phyloP scores from a whole-genome alignment of 495 filamentous ascomycete genomes.

The Tricharina praecox region DNA sequence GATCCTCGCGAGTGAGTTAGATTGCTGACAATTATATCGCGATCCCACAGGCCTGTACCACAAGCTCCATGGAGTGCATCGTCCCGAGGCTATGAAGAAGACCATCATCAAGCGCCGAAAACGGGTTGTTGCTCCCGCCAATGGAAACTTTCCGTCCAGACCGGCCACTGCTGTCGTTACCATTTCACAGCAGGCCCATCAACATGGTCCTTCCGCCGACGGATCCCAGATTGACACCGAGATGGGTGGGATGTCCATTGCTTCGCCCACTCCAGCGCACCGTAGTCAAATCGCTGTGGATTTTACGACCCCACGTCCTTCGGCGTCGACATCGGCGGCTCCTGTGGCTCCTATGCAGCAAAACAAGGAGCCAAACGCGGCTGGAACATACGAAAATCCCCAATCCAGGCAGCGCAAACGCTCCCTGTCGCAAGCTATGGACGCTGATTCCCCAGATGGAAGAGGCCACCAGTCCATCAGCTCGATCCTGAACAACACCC shows the following conservation, averaged over 20 bases:
- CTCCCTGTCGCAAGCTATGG: constrained; percentile 42
- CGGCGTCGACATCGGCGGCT: not conserved
- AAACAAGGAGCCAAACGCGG: not conserved
- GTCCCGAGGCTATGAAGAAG: constrained; percentile 94
- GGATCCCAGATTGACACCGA: constrained; percentile 20
- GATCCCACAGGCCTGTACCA: constrained; percentile 63
- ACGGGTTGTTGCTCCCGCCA: constrained; percentile 71
- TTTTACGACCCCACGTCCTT: constrained; percentile 13
- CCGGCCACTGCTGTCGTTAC: constrained; percentile 15
- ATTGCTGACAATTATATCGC: not conserved
- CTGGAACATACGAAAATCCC: constrained; percentile 20
- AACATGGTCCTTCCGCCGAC: constrained; percentile 14
- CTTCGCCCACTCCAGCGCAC: not conserved
- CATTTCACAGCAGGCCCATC: constrained; percentile 20
- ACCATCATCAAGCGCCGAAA: constrained; percentile 90
- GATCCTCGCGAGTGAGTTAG: no score
- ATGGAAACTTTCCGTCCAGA: constrained; percentile 31
- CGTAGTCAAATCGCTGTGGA: constrained; percentile 15
- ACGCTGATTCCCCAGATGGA: constrained; percentile 27
- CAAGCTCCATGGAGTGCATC: constrained; percentile 84
- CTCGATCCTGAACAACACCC: constrained; percentile 54
- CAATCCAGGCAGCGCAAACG: constrained; percentile 45
- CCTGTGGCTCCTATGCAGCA: not conserved
- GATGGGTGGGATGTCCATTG: constrained; percentile 11
- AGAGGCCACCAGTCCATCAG: constrained; percentile 63